Evolutionary conservation across 441 rosid species (phyloP), one percentile per base, ranked within the genome.

Genomic region (Viola pubescens): DNA sequence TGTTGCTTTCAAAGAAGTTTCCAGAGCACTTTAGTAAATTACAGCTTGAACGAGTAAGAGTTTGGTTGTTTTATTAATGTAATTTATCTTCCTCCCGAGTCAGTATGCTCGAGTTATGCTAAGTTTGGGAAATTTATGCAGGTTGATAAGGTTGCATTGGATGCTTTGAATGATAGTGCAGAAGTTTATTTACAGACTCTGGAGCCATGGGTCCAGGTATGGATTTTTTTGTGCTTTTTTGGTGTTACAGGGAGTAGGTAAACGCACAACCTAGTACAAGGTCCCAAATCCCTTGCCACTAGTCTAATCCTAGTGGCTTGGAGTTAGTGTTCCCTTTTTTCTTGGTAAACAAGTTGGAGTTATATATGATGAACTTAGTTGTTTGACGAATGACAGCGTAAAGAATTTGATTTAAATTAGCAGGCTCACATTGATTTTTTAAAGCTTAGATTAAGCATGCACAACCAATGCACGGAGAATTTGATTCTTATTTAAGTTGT

Each of bases 191-290:
- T 94, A 71, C 96, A 85, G 80, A 82, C 85, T 73, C 82, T 94
- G 84, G 97, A 94, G 72, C 97, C 97, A 67, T 94, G 97, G 99
- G 68, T 94, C 70, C 97, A 90, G 94, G 97, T 94, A 59, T n/a
- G 48, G 43, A 57, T n/a, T 3, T 56, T 14, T 43, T 49, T 12
- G 14, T 3, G 61, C 61, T 44, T 2, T 26, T 26, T 26, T 26
- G 34, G 34, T 2, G 2, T 26, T 26, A 26, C 34, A 26, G 34
- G 34, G 34, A 26, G 34, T 26, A 26, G 34, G 34, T 26, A 26
- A 1, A 26, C 34, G 3, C 3, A 26, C 34, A 26, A 26, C 34
- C 3, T 26, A 26, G 2, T 26, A 1, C 42, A 34, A 19, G 45
- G n/a, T 50, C 59, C 40, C 37, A 56, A n/a, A 51, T 51, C 54